These are phyloP conservation scores for Fusarium sp. DNA, from an alignment of 2,329 filamentous ascomycete species.

Conservation along the genomic window DNA sequence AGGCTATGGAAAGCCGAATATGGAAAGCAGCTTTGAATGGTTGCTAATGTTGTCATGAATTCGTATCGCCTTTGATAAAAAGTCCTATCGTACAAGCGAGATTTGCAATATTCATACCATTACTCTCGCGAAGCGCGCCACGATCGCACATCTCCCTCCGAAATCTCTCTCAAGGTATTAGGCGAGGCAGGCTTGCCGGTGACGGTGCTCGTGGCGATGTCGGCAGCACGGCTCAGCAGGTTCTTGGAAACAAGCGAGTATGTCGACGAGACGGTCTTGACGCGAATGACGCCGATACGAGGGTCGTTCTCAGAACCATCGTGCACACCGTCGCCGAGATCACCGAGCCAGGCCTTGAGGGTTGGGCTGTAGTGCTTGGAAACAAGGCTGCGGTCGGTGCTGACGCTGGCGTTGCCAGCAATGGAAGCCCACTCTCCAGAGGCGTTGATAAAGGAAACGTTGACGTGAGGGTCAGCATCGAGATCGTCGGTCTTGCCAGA, in stretches of 20 bases:
- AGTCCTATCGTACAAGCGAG: conserved; percentile 37
- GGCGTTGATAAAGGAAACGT: conserved; percentile 81
- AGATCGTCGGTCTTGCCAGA: conserved; percentile 89
- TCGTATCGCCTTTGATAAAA: conserved; percentile 28
- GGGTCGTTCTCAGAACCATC: conserved; percentile 86
- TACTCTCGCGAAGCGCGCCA: conserved; percentile 56
- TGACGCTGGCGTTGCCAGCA: conserved; percentile 76
- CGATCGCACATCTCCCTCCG: conserved; percentile 70
- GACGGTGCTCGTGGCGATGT: conserved; percentile 79
- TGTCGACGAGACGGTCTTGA: conserved; percentile 77
- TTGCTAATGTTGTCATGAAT: conserved; percentile 26
- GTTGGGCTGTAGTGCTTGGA: conserved; percentile 78
- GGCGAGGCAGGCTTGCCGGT: conserved; percentile 77
- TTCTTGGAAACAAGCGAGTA: conserved; percentile 75
- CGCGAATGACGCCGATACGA: conserved; percentile 81
- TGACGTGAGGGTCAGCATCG: conserved; percentile 76
- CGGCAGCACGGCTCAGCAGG: conserved; percentile 70
- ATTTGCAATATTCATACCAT: conserved; percentile 17
- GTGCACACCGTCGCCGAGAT: conserved; percentile 84
- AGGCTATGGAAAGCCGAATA: conserved; percentile 69
- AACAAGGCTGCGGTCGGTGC: conserved; percentile 75
- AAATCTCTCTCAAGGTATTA: conserved; percentile 81
- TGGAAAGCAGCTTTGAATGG: conserved; percentile 54
- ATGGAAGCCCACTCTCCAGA: conserved; percentile 88
- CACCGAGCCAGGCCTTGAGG: conserved; percentile 87